Evolutionary conservation across 495 filamentous ascomycete species (phyloP).

Genomic region (Lindgomyces ingoldianus): DNA sequence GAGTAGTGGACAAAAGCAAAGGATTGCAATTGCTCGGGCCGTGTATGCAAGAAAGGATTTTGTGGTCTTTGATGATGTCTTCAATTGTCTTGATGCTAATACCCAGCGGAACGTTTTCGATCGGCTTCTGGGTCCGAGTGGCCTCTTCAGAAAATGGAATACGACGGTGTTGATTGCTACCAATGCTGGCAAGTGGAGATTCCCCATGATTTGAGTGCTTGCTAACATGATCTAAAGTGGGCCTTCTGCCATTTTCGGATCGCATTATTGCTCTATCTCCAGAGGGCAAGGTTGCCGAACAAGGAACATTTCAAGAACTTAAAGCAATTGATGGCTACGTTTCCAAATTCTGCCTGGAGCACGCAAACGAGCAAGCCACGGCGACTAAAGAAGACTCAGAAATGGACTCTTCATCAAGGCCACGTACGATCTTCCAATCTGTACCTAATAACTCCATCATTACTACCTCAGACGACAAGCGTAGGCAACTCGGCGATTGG

Average conservation of each 20-base stretch:
- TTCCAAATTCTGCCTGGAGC: too few relatives aligned
- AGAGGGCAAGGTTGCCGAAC: slow-evolving; percentile 24
- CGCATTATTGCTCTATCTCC: slow-evolving; percentile 28
- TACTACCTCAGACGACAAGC: too few relatives aligned
- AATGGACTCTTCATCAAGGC: neutral
- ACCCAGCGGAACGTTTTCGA: slow-evolving; percentile 47
- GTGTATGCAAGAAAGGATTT: slow-evolving; percentile 42
- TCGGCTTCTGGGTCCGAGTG: slow-evolving; percentile 46
- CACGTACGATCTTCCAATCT: neutral
- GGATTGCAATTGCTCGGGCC: slow-evolving; percentile 45
- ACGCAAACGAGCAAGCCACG: neutral
- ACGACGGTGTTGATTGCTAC: slow-evolving; percentile 50
- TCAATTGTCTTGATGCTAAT: slow-evolving; percentile 45
- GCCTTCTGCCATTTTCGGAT: slow-evolving; percentile 17
- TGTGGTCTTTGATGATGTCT: slow-evolving; percentile 47
- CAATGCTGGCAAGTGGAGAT: too few relatives aligned
- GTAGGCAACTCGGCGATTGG: slow-evolving; percentile 14
- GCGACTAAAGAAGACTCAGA: neutral
- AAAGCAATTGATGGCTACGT: slow-evolving; percentile 12
- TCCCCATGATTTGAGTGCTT: too few relatives aligned
- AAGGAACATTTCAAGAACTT: slow-evolving; percentile 27
- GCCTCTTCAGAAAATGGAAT: slow-evolving; percentile 43
- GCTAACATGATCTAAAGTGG: too few relatives aligned
- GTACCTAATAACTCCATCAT: neutral
- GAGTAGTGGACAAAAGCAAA: slow-evolving; percentile 36